Percentiles rank a stretch among this genome's conserved stretches.
Conservation (phyloP, 169 alveolate species). For the Amoebophrya sp. region DNA sequence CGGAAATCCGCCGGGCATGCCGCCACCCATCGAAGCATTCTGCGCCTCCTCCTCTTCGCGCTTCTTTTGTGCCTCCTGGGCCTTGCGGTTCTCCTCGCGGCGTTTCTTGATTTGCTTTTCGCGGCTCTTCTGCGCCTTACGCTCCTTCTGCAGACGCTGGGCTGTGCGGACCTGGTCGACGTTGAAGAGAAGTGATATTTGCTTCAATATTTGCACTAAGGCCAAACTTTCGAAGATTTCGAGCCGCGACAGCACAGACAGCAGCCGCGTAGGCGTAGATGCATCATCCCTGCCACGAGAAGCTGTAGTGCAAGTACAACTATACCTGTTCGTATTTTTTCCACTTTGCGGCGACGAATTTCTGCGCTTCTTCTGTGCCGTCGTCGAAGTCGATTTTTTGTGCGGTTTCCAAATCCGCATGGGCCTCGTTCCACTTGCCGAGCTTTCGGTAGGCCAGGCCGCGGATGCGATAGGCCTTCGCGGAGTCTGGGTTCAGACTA, state of each 20-base stretch:
- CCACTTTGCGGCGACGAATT: slow-evolving; percentile 35
- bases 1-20: slow-evolving; percentile 33
- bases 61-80: slow-evolving; percentile 34
- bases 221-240: too few relatives aligned
- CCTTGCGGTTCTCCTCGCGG: slow-evolving; percentile 30
- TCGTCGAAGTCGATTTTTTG: slow-evolving; percentile 41
- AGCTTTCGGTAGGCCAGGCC: slow-evolving; percentile 29
- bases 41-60: slow-evolving; percentile 31
- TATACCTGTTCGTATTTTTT: too few relatives aligned
- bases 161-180: slow-evolving; percentile 30
- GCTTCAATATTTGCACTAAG: too few relatives aligned
- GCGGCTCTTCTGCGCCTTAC: slow-evolving; percentile 31
- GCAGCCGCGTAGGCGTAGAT: too few relatives aligned
- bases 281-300: too few relatives aligned
- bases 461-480: slow-evolving; percentile 37
- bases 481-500: slow-evolving; percentile 32
- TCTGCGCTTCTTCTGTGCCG: slow-evolving; percentile 35
- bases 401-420: slow-evolving; percentile 36
- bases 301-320: too few relatives aligned
- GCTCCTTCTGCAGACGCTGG: slow-evolving; percentile 32
- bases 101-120: slow-evolving; percentile 37
- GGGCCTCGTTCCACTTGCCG: slow-evolving; percentile 36
- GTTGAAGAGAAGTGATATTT: too few relatives aligned
- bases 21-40: slow-evolving; percentile 30
- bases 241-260: too few relatives aligned